These are phyloP conservation scores for Ballota nigra DNA, from an alignment of 257 asterid species.

Conservation along the genomic window DNA sequence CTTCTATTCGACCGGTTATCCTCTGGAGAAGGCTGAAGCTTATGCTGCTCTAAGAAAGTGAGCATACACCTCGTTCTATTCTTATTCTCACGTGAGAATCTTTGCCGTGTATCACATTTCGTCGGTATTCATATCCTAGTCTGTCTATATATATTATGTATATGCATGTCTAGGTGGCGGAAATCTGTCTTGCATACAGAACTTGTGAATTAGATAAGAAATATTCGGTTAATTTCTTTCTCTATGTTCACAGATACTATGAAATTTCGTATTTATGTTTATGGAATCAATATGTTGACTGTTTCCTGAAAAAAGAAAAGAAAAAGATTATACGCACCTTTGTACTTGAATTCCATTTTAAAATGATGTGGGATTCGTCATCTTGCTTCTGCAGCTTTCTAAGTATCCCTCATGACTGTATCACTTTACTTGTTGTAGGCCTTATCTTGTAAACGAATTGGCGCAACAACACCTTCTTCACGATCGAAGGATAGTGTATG, in stretches of 20 bases:
- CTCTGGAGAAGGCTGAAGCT: slow-evolving; percentile 84
- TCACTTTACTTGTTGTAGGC: slow-evolving; percentile 49
- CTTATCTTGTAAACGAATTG: slow-evolving; percentile 85
- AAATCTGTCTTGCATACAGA: not conserved
- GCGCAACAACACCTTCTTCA: slow-evolving; percentile 92
- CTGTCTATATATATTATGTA: not conserved
- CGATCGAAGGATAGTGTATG: slow-evolving; percentile 86
- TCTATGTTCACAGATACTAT: not conserved
- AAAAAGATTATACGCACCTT: too few species aligned
- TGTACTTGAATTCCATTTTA: too few species aligned
- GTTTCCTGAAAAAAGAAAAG: too few species aligned
- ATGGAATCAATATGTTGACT: not conserved
- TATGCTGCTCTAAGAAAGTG: slow-evolving; percentile 90
- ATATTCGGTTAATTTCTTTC: not conserved
- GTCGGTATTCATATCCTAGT: not conserved
- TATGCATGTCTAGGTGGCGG: not conserved
- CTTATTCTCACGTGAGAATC: not conserved
- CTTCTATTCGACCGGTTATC: slow-evolving; percentile 81
- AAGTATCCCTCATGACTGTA: slow-evolving; percentile 3
- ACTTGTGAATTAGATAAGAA: not conserved
- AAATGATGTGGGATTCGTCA: not conserved
- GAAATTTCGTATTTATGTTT: not conserved
- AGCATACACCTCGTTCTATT: slow-evolving; percentile 15
- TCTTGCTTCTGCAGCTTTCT: not conserved
- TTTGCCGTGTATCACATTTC: slow-evolving; percentile 11